Percentiles rank a stretch among this genome's conserved stretches.
These are phyloP conservation scores for Alectoria sarmentosa DNA, from an alignment of 495 filamentous ascomycete genomes.

Conservation along the genomic window DNA sequence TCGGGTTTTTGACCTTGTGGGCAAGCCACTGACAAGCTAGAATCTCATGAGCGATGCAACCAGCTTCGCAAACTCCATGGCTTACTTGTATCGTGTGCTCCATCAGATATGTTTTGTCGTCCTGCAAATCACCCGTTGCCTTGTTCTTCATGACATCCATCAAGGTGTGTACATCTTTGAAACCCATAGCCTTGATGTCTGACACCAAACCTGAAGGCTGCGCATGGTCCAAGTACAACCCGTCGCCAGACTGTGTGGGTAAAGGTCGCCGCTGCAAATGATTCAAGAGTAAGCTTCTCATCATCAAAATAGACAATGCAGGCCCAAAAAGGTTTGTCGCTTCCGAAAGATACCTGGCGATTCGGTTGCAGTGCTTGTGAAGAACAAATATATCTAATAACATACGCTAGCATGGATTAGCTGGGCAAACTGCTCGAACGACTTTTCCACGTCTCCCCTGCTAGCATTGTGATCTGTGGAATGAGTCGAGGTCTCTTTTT, in stretches of 20 bases:
- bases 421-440: slow-evolving; percentile 56
- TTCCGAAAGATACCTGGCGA: not conserved
- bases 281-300: slow-evolving; percentile 1
- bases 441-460: slow-evolving; percentile 36
- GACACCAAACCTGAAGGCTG: slow-evolving; percentile 50
- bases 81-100: slow-evolving; percentile 36
- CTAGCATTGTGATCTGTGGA: slow-evolving; percentile 33
- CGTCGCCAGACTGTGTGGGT: slow-evolving; percentile 59
- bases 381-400: not conserved
- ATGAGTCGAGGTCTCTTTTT: slow-evolving; percentile 26
- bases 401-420: slow-evolving; percentile 50
- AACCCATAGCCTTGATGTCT: slow-evolving; percentile 56
- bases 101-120: slow-evolving; percentile 75
- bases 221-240: slow-evolving; percentile 46
- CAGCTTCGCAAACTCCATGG: not conserved
- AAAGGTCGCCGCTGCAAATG: slow-evolving; percentile 44
- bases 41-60: slow-evolving; percentile 2
- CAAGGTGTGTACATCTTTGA: slow-evolving; percentile 51
- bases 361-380: not conserved
- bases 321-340: not conserved
- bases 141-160: slow-evolving; percentile 47
- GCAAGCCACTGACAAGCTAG: slow-evolving; percentile 58
- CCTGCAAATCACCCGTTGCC: slow-evolving; percentile 45
- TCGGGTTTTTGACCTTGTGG: slow-evolving; percentile 53
- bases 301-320: not conserved